phyloP scores from a whole-genome alignment of 2,329 filamentous ascomycete genomes.

The Fusarium cyanostomum region DNA sequence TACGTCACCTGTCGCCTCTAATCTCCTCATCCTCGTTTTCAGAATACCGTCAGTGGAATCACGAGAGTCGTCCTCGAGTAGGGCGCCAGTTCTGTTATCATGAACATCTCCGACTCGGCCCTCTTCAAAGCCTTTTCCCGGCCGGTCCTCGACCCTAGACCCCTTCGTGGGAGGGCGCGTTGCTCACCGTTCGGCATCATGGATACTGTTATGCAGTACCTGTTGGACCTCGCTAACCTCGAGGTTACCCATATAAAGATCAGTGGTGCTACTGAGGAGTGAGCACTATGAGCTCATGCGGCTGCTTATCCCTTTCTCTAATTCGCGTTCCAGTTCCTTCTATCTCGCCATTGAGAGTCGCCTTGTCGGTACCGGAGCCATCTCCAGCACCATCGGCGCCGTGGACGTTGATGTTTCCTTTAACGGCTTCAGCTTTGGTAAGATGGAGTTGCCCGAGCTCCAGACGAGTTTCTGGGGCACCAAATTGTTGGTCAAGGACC shows the following conservation, averaged over 20 bases:
- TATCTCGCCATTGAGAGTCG: constrained; percentile 43
- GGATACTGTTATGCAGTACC: constrained; percentile 43
- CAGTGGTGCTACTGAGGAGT: constrained; percentile 45
- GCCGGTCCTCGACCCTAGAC: constrained; percentile 24
- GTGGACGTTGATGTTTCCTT: constrained; percentile 46
- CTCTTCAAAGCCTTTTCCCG: constrained; percentile 43
- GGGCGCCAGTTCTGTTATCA: constrained; percentile 4
- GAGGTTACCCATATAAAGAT: constrained; percentile 46
- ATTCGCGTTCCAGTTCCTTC: constrained; percentile 41
- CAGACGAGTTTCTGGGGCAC: constrained; percentile 43
- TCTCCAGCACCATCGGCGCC: constrained; percentile 44
- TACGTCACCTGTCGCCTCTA: background rate
- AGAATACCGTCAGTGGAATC: background rate
- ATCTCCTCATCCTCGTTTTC: background rate
- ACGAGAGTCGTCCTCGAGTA: background rate
- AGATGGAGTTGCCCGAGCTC: constrained; percentile 44
- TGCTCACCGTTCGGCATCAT: constrained; percentile 31
- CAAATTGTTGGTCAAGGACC: constrained; percentile 40
- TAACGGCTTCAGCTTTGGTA: constrained; percentile 44
- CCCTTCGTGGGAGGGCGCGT: background rate
- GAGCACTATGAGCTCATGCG: constrained; percentile 2
- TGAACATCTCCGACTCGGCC: constrained; percentile 39
- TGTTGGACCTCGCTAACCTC: constrained; percentile 42
- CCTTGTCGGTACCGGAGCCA: constrained; percentile 44
- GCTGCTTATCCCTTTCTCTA: background rate